A percentile compares a stretch with the other conserved stretches of the same genome.
phyloP scores from a whole-genome alignment of 2,329 filamentous ascomycete genomes.

The Ophiocordyceps sinensis region DNA sequence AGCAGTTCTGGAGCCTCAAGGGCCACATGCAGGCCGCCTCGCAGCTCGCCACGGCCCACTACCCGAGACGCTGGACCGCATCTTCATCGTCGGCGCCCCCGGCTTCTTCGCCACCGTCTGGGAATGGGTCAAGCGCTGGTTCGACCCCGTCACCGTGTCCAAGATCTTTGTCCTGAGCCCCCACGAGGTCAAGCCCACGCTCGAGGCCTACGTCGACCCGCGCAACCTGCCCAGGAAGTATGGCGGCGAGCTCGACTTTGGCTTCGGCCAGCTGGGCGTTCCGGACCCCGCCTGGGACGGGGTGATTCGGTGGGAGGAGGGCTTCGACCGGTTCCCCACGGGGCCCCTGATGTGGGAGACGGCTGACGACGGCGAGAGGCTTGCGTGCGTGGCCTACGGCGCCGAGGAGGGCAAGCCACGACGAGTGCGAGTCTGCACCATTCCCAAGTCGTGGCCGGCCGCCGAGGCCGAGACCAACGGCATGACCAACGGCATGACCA shows the following conservation, averaged over 20 bases:
- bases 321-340: slow-evolving; percentile 34
- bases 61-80: slow-evolving; percentile 73
- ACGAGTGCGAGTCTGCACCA: slow-evolving; percentile 33
- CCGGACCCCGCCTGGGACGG: slow-evolving; percentile 49
- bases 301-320: slow-evolving; percentile 36
- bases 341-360: slow-evolving; percentile 45
- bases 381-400: slow-evolving; percentile 41
- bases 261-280: slow-evolving; percentile 60
- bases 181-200: slow-evolving; percentile 59
- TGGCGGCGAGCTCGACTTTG: slow-evolving; percentile 73
- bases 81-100: slow-evolving; percentile 72
- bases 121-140: slow-evolving; percentile 94
- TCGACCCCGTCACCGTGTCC: slow-evolving; percentile 82
- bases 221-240: slow-evolving; percentile 84
- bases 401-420: slow-evolving; percentile 27
- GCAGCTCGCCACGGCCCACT: slow-evolving; percentile 68
- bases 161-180: slow-evolving; percentile 85
- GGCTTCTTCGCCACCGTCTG: slow-evolving; percentile 85
- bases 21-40: slow-evolving; percentile 87
- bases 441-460: slow-evolving; percentile 25
- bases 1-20: slow-evolving; percentile 94
- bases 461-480: not conserved
- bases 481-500: no score
- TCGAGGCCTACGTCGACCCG: slow-evolving; percentile 68
- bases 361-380: slow-evolving; percentile 23